Base-by-base conservation (phyloP, 345 rosid species). In the Dipteronia sinensis region DNA sequence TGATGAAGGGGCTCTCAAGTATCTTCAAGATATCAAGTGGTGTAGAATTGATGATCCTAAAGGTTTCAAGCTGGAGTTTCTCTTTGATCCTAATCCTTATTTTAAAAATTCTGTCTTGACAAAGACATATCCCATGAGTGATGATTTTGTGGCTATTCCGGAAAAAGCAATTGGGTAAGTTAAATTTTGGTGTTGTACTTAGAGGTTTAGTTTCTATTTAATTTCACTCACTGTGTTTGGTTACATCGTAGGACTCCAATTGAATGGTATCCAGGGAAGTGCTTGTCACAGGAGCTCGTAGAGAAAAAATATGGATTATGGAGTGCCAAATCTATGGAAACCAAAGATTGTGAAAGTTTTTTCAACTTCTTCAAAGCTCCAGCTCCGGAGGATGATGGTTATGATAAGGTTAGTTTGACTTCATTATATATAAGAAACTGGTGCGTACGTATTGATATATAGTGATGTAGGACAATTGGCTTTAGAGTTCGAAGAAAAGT, bases 341-440 rank as follows among this genome's bases (percentile, higher is more conserved):
- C 92, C 22, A 98, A 92, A 74, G 94, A 88, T 11, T 91, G 98
- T 82, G 95, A 91, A 69, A 96, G 99, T 77, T 96, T 96, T 77
- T 96, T 96, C 83, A 96, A 91, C 86, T 96, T 96, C 84, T 94
- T 96, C 69, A 89, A 67, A 76, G 98, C 99, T 23, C 99, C 99
- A 42, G 42, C 7, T 38, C 42, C 7, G 0, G 42, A 38, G 42
- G 7, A 38, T 6, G 42, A 38, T 38, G 42, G 42, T 38, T 38
- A 38, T 38, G 42, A 38, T 38, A 38, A 3, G 42, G 42, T 38
- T 38, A 38, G 42, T 38, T 38, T 38, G 2, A 42, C 46, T 42
- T 38, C 42, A 38, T 38, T 38, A 3, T 38, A 38, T 38, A 38
- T 38, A 38, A 38, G 42, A 38, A 38, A 6, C 42, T 38, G 42